A percentile compares a stretch with the other conserved stretches of the same genome.
These are phyloP conservation scores for Aspergillus biplanus DNA, from an alignment of 495 filamentous ascomycete genomes.

Conservation along the genomic window DNA sequence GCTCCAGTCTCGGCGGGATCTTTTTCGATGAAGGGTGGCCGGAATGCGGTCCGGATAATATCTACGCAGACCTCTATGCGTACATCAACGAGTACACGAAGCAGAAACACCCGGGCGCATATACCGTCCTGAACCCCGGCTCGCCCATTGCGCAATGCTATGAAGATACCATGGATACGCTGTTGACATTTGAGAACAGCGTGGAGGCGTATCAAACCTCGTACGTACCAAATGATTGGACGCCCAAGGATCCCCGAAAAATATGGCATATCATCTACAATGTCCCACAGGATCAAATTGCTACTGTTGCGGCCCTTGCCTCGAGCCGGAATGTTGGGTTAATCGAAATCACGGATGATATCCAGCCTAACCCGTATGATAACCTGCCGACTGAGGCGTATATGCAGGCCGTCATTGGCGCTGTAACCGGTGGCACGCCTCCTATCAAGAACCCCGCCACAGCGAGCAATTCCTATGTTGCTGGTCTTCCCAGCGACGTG, in stretches of 20 bases:
- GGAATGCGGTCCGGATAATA: slow-evolving; percentile 24
- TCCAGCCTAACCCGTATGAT: slow-evolving; percentile 22
- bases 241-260: slow-evolving; percentile 24
- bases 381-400: slow-evolving; percentile 22
- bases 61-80: slow-evolving; percentile 20
- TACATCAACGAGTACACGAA: slow-evolving; percentile 24
- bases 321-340: slow-evolving; percentile 13
- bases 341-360: slow-evolving; percentile 21
- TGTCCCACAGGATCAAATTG: slow-evolving; percentile 8
- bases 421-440: slow-evolving; percentile 16
- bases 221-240: slow-evolving; percentile 25
- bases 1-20: slow-evolving; percentile 24
- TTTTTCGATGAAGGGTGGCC: slow-evolving; percentile 32
- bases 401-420: slow-evolving; percentile 20
- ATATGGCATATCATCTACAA: slow-evolving; percentile 26
- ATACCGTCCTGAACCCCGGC: slow-evolving; percentile 23
- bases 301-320: slow-evolving; percentile 11
- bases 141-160: slow-evolving; percentile 21
- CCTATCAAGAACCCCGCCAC: neutral
- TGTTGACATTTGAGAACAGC: slow-evolving; percentile 21
- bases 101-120: slow-evolving; percentile 18
- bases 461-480: slow-evolving; percentile 4
- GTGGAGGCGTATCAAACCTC: slow-evolving; percentile 18
- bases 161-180: slow-evolving; percentile 24
- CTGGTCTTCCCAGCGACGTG: slow-evolving; percentile 7